Percentiles rank a stretch among this genome's conserved stretches.
These are phyloP conservation scores for Candida khao-thaluensis DNA, from an alignment of 805 yeast genomes.

Conservation along the genomic window DNA sequence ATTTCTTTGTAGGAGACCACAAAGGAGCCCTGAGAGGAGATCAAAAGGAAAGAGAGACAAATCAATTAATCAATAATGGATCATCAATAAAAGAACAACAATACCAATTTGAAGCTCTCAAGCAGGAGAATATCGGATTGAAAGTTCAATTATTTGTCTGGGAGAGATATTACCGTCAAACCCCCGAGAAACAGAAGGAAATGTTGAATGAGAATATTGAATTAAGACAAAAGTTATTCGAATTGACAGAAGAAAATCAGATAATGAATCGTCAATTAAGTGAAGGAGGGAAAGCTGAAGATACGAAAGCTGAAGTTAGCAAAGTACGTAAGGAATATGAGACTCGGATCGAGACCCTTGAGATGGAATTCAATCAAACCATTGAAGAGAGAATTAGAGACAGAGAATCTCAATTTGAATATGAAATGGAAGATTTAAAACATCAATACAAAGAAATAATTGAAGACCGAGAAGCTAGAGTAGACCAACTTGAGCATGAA, in stretches of 20 bases:
- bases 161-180: constrained; percentile 37
- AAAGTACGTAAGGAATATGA: constrained; percentile 1
- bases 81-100: constrained; percentile 24
- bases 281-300: not conserved
- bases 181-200: constrained; percentile 42
- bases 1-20: not conserved
- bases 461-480: constrained; percentile 2
- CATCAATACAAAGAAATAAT: constrained; percentile 5
- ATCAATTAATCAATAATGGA: constrained; percentile 6
- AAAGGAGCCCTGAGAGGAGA: not conserved
- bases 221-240: constrained; percentile 26
- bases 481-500: constrained; percentile 5
- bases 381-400: not conserved
- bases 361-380: not conserved
- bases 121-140: constrained; percentile 44
- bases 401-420: constrained; percentile 1
- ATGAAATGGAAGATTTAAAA: constrained; percentile 12
- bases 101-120: constrained; percentile 24
- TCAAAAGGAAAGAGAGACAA: not conserved
- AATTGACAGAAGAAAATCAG: constrained; percentile 16
- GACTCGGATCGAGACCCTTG: not conserved
- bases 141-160: constrained; percentile 44
- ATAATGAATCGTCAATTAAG: constrained; percentile 8
- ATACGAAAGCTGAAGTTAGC: not conserved
- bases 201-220: constrained; percentile 39